A percentile compares a stretch with the other conserved stretches of the same genome.
Evolutionary conservation across 106 monocot genomes (phyloP).

Genomic region (Allium cepa): DNA sequence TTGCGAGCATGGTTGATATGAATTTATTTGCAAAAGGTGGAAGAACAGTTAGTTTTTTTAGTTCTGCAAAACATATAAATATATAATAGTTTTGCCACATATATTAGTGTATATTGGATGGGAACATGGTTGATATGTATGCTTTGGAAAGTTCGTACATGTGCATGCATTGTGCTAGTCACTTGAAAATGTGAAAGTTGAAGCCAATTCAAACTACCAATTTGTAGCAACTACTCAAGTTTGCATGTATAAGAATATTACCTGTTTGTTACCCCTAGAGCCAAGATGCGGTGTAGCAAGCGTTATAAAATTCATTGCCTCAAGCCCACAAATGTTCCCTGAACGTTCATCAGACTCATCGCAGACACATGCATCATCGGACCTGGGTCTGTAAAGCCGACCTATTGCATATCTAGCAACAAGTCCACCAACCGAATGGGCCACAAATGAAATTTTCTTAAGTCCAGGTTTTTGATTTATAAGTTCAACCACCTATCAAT

Average conservation of each 20-base stretch:
- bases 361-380: conserved; percentile 7
- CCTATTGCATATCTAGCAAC: conserved; percentile 97
- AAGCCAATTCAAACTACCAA: no score
- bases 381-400: conserved; percentile 33
- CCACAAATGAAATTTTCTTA: conserved; percentile 82
- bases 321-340: conserved; percentile 71
- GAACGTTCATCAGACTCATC: conserved; percentile 8
- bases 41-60: no score
- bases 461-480: conserved; percentile 41
- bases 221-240: background rate
- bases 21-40: no score
- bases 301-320: conserved; percentile 94
- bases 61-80: no score
- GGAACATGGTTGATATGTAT: no score
- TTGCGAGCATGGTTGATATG: no score
- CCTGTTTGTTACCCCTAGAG: conserved; percentile 92
- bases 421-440: conserved; percentile 91
- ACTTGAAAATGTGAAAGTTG: no score
- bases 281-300: conserved; percentile 98
- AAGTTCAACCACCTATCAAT: conserved; percentile 48
- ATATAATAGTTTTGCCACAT: no score
- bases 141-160: no score
- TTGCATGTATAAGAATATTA: conserved; percentile 13
- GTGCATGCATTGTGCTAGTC: no score
- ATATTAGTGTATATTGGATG: no score